A percentile compares a stretch with the other conserved stretches of the same genome.
Conservation (phyloP, 148 eudicot genomes). For the Gaultheria prostrata region DNA sequence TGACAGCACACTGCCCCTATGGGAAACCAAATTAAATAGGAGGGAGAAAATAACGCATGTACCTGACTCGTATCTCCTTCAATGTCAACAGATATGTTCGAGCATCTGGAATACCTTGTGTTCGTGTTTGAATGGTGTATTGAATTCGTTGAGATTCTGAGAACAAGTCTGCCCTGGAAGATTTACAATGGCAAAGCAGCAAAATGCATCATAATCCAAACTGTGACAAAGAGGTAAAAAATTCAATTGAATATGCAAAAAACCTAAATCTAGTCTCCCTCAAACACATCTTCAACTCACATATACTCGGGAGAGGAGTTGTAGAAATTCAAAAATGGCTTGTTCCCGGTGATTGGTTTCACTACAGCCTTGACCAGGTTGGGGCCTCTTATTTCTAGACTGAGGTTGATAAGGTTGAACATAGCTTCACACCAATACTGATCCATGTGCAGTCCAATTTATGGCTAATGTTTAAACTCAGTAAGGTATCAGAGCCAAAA, state of each 20-base stretch:
- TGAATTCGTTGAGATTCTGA: constrained; percentile 78
- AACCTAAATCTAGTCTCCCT: not conserved
- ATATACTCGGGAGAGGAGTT: not conserved
- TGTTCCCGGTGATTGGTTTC: not conserved
- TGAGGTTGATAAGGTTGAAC: not conserved
- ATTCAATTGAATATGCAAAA: not conserved
- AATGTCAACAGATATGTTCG: constrained; percentile 65
- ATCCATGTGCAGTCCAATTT: not conserved
- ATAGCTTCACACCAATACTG: not conserved
- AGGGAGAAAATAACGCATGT: constrained; percentile 18
- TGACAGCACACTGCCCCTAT: not conserved
- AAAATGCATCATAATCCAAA: not conserved
- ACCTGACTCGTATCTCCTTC: constrained; percentile 83
- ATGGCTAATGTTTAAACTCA: not conserved
- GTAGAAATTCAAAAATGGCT: not conserved
- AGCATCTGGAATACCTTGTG: constrained; percentile 73
- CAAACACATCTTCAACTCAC: not conserved
- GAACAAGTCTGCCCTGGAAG: constrained; percentile 71
- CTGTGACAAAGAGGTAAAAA: not conserved
- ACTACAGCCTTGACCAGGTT: not conserved
- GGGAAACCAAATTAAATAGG: not conserved
- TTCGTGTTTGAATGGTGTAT: constrained; percentile 60
- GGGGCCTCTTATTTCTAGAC: not conserved
- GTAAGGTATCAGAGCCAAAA: not conserved
- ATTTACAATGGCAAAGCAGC: not conserved